Conservation (phyloP, 1,284 basidiomycete species). For the Sanghuangporus weigelae region DNA sequence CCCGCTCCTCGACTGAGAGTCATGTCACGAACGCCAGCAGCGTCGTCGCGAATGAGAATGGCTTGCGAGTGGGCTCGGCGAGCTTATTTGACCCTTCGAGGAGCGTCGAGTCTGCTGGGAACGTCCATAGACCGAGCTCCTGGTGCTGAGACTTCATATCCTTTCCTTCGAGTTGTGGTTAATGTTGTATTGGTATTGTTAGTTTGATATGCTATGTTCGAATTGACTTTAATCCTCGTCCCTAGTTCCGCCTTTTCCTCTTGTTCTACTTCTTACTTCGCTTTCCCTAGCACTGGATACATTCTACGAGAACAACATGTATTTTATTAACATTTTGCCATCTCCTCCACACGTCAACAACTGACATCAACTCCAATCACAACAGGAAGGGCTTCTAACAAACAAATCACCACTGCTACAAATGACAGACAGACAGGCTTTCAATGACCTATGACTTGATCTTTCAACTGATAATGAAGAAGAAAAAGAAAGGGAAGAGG, state of each 20-base stretch:
- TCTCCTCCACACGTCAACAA: neutral
- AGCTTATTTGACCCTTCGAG: constrained; percentile 12
- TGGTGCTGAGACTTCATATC: constrained; percentile 7
- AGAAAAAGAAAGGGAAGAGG: neutral
- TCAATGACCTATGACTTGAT: constrained; percentile 1
- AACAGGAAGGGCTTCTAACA: neutral
- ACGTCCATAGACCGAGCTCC: constrained; percentile 11
- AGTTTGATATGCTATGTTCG: neutral
- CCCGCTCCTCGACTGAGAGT: neutral
- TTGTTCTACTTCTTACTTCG: neutral
- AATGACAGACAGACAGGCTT: neutral
- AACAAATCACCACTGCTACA: neutral
- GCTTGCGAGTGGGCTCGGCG: constrained; percentile 1
- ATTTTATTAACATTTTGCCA: neutral
- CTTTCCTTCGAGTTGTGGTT: too few species aligned
- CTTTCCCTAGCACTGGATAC: neutral
- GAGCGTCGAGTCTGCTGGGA: neutral
- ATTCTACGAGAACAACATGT: neutral
- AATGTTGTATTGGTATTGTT: too few species aligned
- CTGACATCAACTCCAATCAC: neutral
- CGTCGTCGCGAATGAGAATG: neutral
- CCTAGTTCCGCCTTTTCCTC: neutral
- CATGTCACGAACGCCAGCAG: neutral
- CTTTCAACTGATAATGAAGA: constrained; percentile 1
- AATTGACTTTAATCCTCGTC: neutral